A percentile compares a stretch with the other conserved stretches of the same genome.
These are phyloP conservation scores for Neurospora africana DNA, from an alignment of 495 filamentous ascomycete species.

Conservation along the genomic window DNA sequence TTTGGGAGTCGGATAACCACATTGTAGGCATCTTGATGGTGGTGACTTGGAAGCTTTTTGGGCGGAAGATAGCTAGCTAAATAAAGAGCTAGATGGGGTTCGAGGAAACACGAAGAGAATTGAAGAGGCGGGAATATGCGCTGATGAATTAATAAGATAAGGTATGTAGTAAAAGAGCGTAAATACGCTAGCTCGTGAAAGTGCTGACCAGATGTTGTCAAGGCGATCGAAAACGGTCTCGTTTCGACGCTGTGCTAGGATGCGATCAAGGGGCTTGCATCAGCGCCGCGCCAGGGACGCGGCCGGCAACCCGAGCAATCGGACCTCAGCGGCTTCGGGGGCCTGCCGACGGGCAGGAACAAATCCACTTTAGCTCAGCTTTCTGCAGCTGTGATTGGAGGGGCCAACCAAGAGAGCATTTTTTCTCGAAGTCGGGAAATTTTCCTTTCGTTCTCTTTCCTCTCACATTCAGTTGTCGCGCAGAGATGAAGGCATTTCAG, in stretches of 20 bases:
- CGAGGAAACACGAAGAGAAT: neutral
- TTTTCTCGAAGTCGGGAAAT: neutral
- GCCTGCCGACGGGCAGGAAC: neutral
- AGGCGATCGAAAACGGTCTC: neutral
- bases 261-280: neutral
- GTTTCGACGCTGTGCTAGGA: neutral
- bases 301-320: neutral
- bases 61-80: neutral
- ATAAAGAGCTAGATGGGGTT: no score
- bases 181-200: neutral
- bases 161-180: neutral
- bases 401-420: neutral
- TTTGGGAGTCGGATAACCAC: conserved; percentile 95
- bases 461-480: neutral
- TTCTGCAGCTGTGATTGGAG: neutral
- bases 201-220: neutral
- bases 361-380: neutral
- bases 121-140: neutral
- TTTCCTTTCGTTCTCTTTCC: neutral
- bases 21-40: conserved; percentile 48
- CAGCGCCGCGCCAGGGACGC: neutral
- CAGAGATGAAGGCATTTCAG: neutral
- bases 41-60: neutral
- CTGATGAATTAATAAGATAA: neutral
- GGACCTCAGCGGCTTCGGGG: neutral